These are phyloP conservation scores for Neocatenulostroma microsporum DNA, from an alignment of 2,329 filamentous ascomycete genomes.

Conservation along the genomic window DNA sequence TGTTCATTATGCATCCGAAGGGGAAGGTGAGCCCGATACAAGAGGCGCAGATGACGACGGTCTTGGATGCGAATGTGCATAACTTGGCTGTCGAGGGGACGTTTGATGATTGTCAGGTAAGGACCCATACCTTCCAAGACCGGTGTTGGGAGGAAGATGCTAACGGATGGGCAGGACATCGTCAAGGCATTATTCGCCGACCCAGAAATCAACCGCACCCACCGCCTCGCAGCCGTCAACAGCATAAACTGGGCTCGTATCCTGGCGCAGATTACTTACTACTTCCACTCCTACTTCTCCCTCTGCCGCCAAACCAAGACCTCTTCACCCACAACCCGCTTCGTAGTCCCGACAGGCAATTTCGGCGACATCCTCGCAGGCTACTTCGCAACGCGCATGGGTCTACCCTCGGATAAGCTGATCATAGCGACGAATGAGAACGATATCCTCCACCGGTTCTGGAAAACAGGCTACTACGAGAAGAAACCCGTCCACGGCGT, in stretches of 20 bases:
- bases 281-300: constrained; percentile 89
- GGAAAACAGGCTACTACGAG: constrained; percentile 81
- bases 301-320: constrained; percentile 57
- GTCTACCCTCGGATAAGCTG: constrained; percentile 77
- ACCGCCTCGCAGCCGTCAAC: constrained; percentile 88
- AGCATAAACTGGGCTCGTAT: constrained; percentile 96
- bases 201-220: constrained; percentile 67
- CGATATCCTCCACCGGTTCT: constrained; percentile 93
- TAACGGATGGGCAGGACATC: constrained; percentile 58
- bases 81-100: constrained; percentile 83
- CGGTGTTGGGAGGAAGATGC: background rate
- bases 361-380: constrained; percentile 92
- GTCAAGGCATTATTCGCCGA: constrained; percentile 91
- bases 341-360: constrained; percentile 90
- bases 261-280: constrained; percentile 93
- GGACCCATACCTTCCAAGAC: constrained; percentile 6
- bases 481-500: constrained; percentile 61
- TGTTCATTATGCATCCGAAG: constrained; percentile 90
- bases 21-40: constrained; percentile 87
- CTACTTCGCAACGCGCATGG: constrained; percentile 88
- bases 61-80: constrained; percentile 83
- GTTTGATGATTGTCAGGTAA: constrained; percentile 88
- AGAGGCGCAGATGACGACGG: constrained; percentile 95
- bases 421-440: constrained; percentile 95
- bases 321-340: constrained; percentile 63